phyloP scores from a whole-genome alignment of 257 asterid genomes.

The Buddleja alternifolia region DNA sequence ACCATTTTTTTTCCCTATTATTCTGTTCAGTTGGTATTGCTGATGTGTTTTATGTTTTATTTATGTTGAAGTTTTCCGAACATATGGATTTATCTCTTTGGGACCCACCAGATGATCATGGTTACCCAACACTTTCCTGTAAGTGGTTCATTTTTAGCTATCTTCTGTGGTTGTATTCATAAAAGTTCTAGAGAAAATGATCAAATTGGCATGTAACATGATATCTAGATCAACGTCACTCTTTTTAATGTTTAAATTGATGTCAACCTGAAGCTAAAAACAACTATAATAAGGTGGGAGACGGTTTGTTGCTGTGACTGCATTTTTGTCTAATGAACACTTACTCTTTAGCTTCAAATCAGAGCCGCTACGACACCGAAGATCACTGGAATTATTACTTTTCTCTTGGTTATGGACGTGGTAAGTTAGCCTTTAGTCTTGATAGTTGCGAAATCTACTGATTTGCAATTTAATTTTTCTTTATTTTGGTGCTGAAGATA shows the following conservation, averaged over 20 bases:
- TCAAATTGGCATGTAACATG: not conserved
- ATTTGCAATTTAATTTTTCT: constrained; percentile 18
- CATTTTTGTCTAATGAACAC: not conserved
- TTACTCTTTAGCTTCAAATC: constrained; percentile 28
- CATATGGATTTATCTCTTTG: constrained; percentile 55
- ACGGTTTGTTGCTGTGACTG: constrained; percentile 18
- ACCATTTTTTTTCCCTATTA: not conserved
- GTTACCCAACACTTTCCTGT: constrained; percentile 24
- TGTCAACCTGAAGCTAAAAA: constrained; percentile 15
- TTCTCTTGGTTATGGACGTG: constrained; percentile 25
- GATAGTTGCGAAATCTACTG: constrained; percentile 17
- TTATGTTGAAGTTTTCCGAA: constrained; percentile 29
- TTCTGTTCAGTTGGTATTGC: constrained; percentile 4
- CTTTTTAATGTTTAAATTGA: too few relatives aligned
- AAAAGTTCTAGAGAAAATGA: not conserved
- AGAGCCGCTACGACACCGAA: constrained; percentile 13
- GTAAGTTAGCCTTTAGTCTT: constrained; percentile 33
- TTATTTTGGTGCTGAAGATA: constrained; percentile 43
- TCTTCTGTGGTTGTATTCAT: constrained; percentile 1
- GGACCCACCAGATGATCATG: constrained; percentile 45
- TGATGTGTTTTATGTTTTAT: constrained; percentile 19
- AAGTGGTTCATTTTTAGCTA: constrained; percentile 20
- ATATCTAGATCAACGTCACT: not conserved
- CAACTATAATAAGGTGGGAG: constrained; percentile 9
- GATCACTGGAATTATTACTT: constrained; percentile 31